These are phyloP conservation scores for Tetraselmis striata DNA, from an alignment of 139 green algal genomes.

Conservation along the genomic window DNA sequence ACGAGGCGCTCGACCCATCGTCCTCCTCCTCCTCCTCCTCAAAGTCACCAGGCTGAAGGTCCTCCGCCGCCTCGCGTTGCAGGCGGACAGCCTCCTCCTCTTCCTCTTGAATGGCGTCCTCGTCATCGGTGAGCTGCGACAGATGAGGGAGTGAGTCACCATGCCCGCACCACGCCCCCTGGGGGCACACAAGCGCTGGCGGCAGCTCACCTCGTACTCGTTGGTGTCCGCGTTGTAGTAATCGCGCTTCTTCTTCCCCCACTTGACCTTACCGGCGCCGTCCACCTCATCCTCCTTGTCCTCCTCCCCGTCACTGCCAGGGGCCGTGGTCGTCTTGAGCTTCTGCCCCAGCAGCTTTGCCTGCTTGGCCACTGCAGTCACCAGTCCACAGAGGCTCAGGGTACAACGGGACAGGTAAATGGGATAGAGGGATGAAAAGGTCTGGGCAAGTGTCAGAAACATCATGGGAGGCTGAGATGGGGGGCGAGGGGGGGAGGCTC, in stretches of 20 bases:
- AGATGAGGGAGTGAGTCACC: neutral
- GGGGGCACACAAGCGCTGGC: too few relatives aligned
- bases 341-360: conserved; percentile 55
- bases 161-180: too few relatives aligned
- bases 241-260: conserved; percentile 19
- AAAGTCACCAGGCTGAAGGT: conserved; percentile 58
- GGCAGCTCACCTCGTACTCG: conserved; percentile 26
- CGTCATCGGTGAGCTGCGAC: conserved; percentile 51
- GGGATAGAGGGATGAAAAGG: too few relatives aligned
- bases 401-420: too few relatives aligned
- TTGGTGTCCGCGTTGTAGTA: conserved; percentile 69
- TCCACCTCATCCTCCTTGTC: conserved; percentile 34
- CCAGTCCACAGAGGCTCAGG: too few relatives aligned
- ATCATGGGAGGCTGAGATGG: too few relatives aligned
- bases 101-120: conserved; percentile 60
- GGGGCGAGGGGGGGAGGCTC: too few relatives aligned
- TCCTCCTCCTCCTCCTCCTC: conserved; percentile 29
- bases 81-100: conserved; percentile 64
- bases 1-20: too few relatives aligned
- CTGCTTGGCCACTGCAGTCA: conserved; percentile 48
- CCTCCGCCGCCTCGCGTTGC: conserved; percentile 46
- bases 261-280: neutral
- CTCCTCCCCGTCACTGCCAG: conserved; percentile 37
- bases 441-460: too few relatives aligned
- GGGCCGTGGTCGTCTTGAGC: conserved; percentile 46